These are phyloP conservation scores for Chrysosporium queenslandicum DNA, from an alignment of 2,329 filamentous ascomycete species.

Conservation along the genomic window DNA sequence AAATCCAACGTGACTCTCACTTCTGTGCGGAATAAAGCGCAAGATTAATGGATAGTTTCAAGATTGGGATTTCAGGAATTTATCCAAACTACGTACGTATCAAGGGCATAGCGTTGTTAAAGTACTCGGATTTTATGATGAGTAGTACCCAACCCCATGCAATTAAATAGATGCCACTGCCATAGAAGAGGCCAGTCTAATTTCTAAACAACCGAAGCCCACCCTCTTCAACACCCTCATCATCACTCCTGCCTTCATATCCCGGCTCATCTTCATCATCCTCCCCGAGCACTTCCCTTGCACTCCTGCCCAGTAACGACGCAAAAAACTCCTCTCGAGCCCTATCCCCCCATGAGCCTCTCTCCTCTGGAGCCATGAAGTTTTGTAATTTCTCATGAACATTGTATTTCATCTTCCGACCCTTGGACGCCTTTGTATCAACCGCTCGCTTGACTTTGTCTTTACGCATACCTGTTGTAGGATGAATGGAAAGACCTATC, in stretches of 20 bases:
- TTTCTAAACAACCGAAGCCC: slow-evolving; percentile 29
- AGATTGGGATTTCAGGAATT: too few species aligned
- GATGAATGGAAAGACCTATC: slow-evolving; percentile 30
- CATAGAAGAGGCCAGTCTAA: not conserved
- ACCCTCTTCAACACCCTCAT: slow-evolving; percentile 23
- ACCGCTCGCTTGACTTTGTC: slow-evolving; percentile 69
- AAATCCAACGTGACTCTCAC: too few species aligned
- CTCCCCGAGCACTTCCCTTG: slow-evolving; percentile 57
- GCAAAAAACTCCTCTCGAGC: slow-evolving; percentile 70
- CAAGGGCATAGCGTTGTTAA: too few species aligned
- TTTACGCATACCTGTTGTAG: slow-evolving; percentile 37
- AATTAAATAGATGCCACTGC: not conserved
- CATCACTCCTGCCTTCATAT: slow-evolving; percentile 36
- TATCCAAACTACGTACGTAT: too few species aligned
- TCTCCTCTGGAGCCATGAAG: slow-evolving; percentile 89
- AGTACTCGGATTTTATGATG: not conserved
- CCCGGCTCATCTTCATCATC: slow-evolving; percentile 46
- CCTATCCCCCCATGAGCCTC: slow-evolving; percentile 65
- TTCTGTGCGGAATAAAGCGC: too few species aligned
- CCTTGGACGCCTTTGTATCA: slow-evolving; percentile 91
- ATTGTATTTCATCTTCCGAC: slow-evolving; percentile 83
- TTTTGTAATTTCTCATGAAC: slow-evolving; percentile 97
- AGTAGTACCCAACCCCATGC: not conserved
- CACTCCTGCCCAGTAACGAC: slow-evolving; percentile 55
- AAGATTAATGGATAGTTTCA: too few species aligned